These are phyloP conservation scores for Phoenix roebelenii DNA, from an alignment of 176 grass and related monocot species.

Conservation along the genomic window DNA sequence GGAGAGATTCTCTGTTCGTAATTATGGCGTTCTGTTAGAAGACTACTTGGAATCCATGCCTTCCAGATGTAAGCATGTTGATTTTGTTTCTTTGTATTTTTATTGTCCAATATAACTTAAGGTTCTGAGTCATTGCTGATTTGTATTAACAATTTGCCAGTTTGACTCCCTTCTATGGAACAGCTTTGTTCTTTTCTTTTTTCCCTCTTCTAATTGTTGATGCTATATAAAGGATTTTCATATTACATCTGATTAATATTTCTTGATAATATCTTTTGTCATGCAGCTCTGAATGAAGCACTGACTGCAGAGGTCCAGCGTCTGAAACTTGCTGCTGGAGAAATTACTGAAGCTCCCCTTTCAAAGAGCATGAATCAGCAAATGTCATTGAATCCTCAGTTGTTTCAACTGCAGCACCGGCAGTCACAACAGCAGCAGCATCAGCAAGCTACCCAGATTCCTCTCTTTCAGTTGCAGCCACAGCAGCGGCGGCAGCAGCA, in stretches of 20 bases:
- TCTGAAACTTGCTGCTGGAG: constrained; percentile 11
- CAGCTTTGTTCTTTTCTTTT: background rate
- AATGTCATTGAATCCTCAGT: background rate
- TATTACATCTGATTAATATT: background rate
- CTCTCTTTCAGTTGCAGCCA: background rate
- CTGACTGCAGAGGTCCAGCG: constrained; percentile 15
- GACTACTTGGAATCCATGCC: too few species aligned
- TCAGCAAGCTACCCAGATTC: background rate
- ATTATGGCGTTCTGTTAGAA: too few species aligned
- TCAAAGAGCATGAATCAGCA: constrained; percentile 2
- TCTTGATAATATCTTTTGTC: background rate
- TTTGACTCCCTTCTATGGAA: too few species aligned
- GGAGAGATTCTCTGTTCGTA: too few species aligned
- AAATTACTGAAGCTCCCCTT: constrained; percentile 7
- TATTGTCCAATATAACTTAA: too few species aligned
- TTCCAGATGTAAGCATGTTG: too few species aligned
- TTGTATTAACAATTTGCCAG: too few species aligned
- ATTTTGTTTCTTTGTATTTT: too few species aligned
- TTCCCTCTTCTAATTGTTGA: background rate
- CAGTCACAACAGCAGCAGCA: constrained; percentile 6
- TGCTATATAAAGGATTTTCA: too few species aligned
- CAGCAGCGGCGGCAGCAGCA: background rate
- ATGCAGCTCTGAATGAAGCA: constrained; percentile 21
- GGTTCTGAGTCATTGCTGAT: too few species aligned
- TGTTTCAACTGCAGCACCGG: constrained; percentile 8